Conservation (phyloP, 768 basidiomycete species). For the Tulasnella calospora region DNA sequence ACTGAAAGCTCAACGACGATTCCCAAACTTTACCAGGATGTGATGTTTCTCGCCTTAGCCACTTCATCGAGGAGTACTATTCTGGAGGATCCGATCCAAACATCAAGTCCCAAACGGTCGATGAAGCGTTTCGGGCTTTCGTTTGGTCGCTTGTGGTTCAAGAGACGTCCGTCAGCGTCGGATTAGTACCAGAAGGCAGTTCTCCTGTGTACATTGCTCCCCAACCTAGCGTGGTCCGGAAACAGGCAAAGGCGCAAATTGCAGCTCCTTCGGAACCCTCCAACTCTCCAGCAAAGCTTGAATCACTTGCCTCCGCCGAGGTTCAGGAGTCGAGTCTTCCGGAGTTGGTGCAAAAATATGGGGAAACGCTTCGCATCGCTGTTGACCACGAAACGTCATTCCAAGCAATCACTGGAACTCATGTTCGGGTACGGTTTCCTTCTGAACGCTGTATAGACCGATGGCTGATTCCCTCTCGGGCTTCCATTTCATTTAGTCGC, state of each 20-base stretch:
- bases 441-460: neutral
- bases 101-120: slow-evolving; percentile 50
- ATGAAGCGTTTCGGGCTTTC: slow-evolving; percentile 72
- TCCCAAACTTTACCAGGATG: slow-evolving; percentile 51
- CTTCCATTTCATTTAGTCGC: slow-evolving; percentile 47
- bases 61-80: slow-evolving; percentile 68
- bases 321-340: slow-evolving; percentile 53
- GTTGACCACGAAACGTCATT: slow-evolving; percentile 70
- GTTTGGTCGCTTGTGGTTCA: slow-evolving; percentile 76
- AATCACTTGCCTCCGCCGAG: slow-evolving; percentile 45
- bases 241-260: slow-evolving; percentile 23
- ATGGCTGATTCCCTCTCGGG: neutral
- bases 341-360: slow-evolving; percentile 54
- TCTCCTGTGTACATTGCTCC: slow-evolving; percentile 72
- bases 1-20: neutral
- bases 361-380: slow-evolving; percentile 63
- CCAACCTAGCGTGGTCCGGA: slow-evolving; percentile 50
- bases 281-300: slow-evolving; percentile 37
- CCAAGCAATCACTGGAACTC: slow-evolving; percentile 76
- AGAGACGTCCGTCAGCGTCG: slow-evolving; percentile 72
- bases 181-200: slow-evolving; percentile 55
- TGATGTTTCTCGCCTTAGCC: slow-evolving; percentile 61
- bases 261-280: slow-evolving; percentile 7
- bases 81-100: slow-evolving; percentile 37
- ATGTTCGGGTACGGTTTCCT: slow-evolving; percentile 58